These are phyloP conservation scores for Pythium rishiriense DNA, from an alignment of 352 stramenopile species.

Conservation along the genomic window DNA sequence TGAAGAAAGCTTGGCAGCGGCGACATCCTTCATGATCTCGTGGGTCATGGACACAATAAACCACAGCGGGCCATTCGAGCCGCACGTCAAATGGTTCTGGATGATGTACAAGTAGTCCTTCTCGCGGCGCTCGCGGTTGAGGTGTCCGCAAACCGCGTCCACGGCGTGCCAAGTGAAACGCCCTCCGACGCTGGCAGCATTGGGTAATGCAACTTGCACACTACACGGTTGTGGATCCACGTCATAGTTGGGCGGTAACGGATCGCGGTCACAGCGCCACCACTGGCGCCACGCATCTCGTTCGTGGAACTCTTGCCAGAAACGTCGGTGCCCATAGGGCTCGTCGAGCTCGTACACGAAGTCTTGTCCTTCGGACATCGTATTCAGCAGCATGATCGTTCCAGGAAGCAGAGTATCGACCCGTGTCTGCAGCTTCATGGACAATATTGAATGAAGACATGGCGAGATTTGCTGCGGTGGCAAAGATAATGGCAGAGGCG, in stretches of 20 bases:
- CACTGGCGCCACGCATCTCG: constrained; percentile 56
- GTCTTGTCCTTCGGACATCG: constrained; percentile 37
- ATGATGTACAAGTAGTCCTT: constrained; percentile 61
- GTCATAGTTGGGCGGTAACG: constrained; percentile 44
- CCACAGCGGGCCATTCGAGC: constrained; percentile 43
- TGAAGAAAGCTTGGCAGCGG: constrained; percentile 36
- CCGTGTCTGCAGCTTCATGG: constrained; percentile 40
- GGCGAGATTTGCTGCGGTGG: constrained; percentile 30
- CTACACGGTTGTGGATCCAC: constrained; percentile 50
- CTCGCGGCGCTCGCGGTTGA: constrained; percentile 49
- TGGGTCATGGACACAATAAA: constrained; percentile 56
- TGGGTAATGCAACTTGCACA: constrained; percentile 51
- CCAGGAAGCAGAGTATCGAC: constrained; percentile 51
- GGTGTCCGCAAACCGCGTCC: constrained; percentile 27
- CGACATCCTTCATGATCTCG: constrained; percentile 53
- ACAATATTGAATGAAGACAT: constrained; percentile 33
- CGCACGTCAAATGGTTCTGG: constrained; percentile 42
- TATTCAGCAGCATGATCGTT: constrained; percentile 57
- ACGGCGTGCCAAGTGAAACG: constrained; percentile 71
- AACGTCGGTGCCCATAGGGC: constrained; percentile 46
- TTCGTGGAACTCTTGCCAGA: constrained; percentile 42
- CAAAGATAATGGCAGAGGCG: background rate
- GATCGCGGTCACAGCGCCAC: constrained; percentile 22
- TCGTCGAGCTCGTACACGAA: constrained; percentile 39
- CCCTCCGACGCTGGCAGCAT: constrained; percentile 53